phyloP scores from a whole-genome alignment of 371 early-diverging fungal genomes.

The Apophysomyces variabilis region DNA sequence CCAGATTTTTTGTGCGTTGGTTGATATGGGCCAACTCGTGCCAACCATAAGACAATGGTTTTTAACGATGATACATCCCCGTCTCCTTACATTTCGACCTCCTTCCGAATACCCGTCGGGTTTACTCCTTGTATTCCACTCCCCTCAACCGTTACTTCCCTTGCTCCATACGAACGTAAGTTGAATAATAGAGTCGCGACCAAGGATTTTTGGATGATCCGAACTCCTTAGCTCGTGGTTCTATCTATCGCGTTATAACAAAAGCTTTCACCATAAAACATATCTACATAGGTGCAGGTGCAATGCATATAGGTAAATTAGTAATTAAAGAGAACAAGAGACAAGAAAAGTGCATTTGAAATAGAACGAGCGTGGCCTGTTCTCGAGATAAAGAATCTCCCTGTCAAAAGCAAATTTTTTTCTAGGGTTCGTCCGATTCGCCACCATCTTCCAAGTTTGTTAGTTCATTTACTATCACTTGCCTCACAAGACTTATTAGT shows the following conservation, averaged over 20 bases:
- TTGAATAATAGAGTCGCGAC: not conserved
- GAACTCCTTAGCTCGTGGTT: slow-evolving; percentile 9
- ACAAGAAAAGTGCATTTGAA: not conserved
- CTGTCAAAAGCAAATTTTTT: slow-evolving; percentile 1
- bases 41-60: slow-evolving; percentile 5
- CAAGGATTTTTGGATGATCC: not conserved
- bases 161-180: not conserved
- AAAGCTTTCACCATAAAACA: not conserved
- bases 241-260: not conserved
- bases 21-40: not conserved
- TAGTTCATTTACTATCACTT: not conserved
- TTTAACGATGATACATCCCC: slow-evolving; percentile 1
- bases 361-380: not conserved
- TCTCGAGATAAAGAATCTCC: not conserved
- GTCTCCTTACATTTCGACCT: slow-evolving; percentile 1
- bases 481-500: not conserved
- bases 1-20: slow-evolving; percentile 1
- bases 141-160: not conserved
- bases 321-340: not conserved
- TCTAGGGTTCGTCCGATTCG: slow-evolving; percentile 9
- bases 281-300: not conserved
- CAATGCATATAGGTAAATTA: not conserved
- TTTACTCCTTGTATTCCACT: not conserved
- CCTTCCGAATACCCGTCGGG: slow-evolving; percentile 2
- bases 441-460: not conserved